Conservation (phyloP, 1,284 basidiomycete species). For the Erythrobasidium hasegawianum region DNA sequence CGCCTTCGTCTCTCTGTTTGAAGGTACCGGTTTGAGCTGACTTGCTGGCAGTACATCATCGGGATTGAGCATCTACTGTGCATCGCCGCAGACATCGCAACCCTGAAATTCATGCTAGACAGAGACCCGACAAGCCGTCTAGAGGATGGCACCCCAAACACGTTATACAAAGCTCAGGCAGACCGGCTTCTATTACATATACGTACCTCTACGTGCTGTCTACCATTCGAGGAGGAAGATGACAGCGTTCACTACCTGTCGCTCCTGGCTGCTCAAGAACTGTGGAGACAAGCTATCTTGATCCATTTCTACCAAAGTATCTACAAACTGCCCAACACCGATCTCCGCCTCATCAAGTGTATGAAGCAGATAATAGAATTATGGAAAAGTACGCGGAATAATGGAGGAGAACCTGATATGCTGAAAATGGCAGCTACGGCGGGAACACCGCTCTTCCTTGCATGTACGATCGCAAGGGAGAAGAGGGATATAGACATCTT, state of each 20-base stretch:
- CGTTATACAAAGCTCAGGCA: conserved; percentile 10
- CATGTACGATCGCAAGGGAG: conserved; percentile 7
- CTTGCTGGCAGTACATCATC: conserved; percentile 1
- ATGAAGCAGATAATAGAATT: neutral
- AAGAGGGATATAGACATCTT: neutral
- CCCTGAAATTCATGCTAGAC: conserved; percentile 9
- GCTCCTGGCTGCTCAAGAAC: conserved; percentile 9
- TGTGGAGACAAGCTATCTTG: conserved; percentile 12
- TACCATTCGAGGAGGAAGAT: conserved; percentile 4
- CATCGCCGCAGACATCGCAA: conserved; percentile 8
- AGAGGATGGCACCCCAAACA: neutral
- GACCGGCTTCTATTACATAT: conserved; percentile 3
- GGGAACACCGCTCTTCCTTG: conserved; percentile 13
- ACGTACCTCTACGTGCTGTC: neutral
- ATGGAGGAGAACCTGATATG: neutral
- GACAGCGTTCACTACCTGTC: conserved; percentile 15
- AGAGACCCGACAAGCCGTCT: conserved; percentile 11
- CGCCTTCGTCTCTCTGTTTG: no score
- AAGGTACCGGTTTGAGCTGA: no score
- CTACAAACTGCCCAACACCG: neutral
- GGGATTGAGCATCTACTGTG: conserved; percentile 3
- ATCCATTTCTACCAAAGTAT: conserved; percentile 21
- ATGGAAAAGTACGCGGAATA: neutral
- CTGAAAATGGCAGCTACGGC: neutral
- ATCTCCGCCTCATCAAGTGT: neutral